These are phyloP conservation scores for Pseudopyricularia cyperi DNA, from an alignment of 2,329 filamentous ascomycete genomes.

Conservation along the genomic window DNA sequence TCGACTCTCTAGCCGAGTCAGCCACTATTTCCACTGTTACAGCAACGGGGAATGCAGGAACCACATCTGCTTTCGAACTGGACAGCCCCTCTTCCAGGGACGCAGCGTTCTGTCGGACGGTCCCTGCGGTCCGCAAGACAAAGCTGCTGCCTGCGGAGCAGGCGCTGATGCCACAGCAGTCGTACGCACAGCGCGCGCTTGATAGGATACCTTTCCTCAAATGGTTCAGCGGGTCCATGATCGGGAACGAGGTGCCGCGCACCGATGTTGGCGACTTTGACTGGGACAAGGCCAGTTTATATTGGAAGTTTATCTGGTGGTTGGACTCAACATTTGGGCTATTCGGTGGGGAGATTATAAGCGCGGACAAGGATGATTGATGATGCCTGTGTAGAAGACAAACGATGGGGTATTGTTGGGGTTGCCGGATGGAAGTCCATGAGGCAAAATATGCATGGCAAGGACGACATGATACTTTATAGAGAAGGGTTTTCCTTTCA, in stretches of 20 bases:
- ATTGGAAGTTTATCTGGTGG: constrained; percentile 55
- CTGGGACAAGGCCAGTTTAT: constrained; percentile 51
- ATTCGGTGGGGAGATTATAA: constrained; percentile 45
- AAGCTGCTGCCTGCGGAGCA: constrained; percentile 56
- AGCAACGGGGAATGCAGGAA: constrained; percentile 20
- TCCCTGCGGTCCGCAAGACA: constrained; percentile 53
- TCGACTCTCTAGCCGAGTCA: constrained; percentile 25
- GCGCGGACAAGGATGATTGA: constrained; percentile 46
- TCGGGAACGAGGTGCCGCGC: constrained; percentile 62
- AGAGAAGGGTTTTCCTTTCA: too few species aligned
- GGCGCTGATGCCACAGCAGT: constrained; percentile 57
- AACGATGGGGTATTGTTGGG: not conserved
- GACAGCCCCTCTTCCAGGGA: constrained; percentile 15
- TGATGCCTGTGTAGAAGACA: not conserved
- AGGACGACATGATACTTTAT: too few species aligned
- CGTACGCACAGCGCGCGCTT: constrained; percentile 48
- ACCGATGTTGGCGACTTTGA: constrained; percentile 68
- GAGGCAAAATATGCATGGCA: not conserved
- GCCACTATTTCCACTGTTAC: constrained; percentile 29
- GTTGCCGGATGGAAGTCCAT: too few species aligned
- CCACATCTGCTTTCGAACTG: not conserved
- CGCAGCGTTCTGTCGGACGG: constrained; percentile 42
- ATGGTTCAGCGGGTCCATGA: constrained; percentile 61
- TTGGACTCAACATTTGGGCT: constrained; percentile 44
- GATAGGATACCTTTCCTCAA: constrained; percentile 55